Conservation (phyloP, 495 filamentous ascomycete genomes). For the Filosporella fistucella region DNA sequence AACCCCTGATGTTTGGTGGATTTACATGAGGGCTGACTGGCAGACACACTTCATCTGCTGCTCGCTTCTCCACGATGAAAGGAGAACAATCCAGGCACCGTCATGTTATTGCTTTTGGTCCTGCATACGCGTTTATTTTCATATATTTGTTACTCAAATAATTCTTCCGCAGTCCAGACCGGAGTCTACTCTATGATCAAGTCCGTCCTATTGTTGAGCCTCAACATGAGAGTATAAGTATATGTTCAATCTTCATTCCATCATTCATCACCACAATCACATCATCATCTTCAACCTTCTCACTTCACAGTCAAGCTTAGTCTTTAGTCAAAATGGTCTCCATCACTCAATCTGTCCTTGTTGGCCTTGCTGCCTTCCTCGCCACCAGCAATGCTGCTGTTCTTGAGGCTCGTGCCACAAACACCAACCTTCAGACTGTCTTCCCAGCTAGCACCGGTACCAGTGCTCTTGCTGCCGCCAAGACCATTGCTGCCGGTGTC, state of each 20-base stretch:
- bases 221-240: not conserved
- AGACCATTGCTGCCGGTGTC: constrained; percentile 33
- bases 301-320: not conserved
- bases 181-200: not conserved
- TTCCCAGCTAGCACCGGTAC: constrained; percentile 2
- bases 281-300: not conserved
- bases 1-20: too few relatives aligned
- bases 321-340: not conserved
- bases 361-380: not conserved
- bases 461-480: constrained; percentile 12
- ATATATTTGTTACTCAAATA: not conserved
- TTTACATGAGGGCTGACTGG: too few relatives aligned
- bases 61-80: too few relatives aligned
- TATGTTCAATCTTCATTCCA: not conserved
- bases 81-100: too few relatives aligned
- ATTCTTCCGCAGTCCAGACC: not conserved
- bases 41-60: too few relatives aligned
- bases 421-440: not conserved
- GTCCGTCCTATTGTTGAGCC: too few relatives aligned
- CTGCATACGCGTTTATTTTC: not conserved
- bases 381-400: not conserved
- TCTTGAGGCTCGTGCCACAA: not conserved
- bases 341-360: not conserved
- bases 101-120: not conserved
- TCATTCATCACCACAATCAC: not conserved